Evolutionary conservation across 805 yeast species (phyloP), one percentile per base, ranked within the genome.

Genomic region (Maudiozyma serrabonitensis): DNA sequence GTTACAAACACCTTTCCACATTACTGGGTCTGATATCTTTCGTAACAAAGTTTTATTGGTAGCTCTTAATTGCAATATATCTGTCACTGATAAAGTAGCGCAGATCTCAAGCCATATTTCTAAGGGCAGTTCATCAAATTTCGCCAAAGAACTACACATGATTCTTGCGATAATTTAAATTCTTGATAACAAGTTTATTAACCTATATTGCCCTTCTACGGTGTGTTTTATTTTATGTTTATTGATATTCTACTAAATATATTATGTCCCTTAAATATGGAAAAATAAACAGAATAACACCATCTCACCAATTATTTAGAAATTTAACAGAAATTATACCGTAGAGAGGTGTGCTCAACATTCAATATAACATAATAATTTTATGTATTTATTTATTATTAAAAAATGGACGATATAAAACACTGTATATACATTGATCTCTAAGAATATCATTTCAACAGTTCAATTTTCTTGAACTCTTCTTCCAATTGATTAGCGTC

Each of bases 391-490:
- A 11, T n/a, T 4, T 3, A 15, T 35, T 35, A 35, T 35, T 35
- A 15, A n/a, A 16, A 35, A n/a, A 35, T 7, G 15, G 18, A 35
- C 8, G 6, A n/a, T 35, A 15, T 35, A 16, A 11, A 4, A 32
- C n/a, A 6, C n/a, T 35, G 9, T 35, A 35, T 35, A 7, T n/a
- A 16, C 16, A 35, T 16, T 19, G 19, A 7, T 9, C 9, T 3
- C 3, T 28, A 6, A 8, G 12, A 28, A 6, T 4, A 28, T 19
- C 16, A 39, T 23, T 25, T 15, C 43, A 41, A 46, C 34, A 61
- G 52, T n/a, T 64, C 67, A 31, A 64, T 56, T 39, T 59, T 60
- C 21, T 52, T 51, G 25, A 67, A 56, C 50, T 67, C 63, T 9
- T 49, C 49, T 38, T 58, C 49, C 21, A 64, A 50, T 8, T 56